Base-by-base conservation (phyloP, 768 basidiomycete genomes). In the Pleurotus citrinopileatus region DNA sequence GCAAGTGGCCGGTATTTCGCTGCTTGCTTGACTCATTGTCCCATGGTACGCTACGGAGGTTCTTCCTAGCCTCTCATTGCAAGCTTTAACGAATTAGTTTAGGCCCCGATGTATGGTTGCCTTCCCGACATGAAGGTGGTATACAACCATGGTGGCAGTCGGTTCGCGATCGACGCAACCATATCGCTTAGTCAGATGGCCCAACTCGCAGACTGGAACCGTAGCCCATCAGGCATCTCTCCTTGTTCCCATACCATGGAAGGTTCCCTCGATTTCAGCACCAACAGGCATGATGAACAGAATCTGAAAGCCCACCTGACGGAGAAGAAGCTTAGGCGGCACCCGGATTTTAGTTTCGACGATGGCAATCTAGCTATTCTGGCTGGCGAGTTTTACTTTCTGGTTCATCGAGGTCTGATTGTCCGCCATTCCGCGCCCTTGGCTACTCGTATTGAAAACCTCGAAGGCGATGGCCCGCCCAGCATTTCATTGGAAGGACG, bases 321-420 rank as follows among this genome's bases (percentile, higher is more conserved):
- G 23, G 38, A 20, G 17, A 55, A 29, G 27, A 26, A 53, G 28
- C 74, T 69, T 13, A 68, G 61, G 53, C 70, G 76, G 55, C 80
- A 84, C 61, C 72, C 72, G 15, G 75, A 78, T 42, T 70, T 89
- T 15, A 84, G 72, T 63, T 89, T 91, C 57, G 70, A 72, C 27
- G 88, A 90, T 62, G 89, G 86, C 17, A 89, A 88, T 60, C 65
- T 90, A 38, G 85, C 80, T 13, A 65, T 91, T 26, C 74, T 86
- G 43, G 73, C 84, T 46, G 80, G 73, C 4, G 61, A 69, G 1
- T 71, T 70, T 52, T 89, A 86, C 62, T 91, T 91, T 62, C 65
- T 87, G 52, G 83, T 91, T 2, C 89, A 91, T 63, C 72, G 71
- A 58, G 84, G 87, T 10, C 67, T 90, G 12, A 69, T 91, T 12